Base-by-base conservation (phyloP, 331 rosid species). In the Stylosanthes scabra region DNA sequence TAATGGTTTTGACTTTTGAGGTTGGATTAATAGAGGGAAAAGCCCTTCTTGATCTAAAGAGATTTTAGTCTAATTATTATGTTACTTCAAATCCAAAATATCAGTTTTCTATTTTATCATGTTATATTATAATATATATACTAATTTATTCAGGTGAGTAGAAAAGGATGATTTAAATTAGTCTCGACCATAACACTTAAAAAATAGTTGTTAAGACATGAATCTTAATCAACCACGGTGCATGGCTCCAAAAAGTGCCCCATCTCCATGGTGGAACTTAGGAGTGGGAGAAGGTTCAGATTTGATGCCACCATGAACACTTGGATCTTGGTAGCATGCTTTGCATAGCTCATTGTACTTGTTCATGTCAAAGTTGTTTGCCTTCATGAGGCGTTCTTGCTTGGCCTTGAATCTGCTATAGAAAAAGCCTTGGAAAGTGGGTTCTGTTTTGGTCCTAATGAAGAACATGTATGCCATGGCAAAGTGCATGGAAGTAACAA, bases 351-450 rank as follows among this genome's bases (percentile, higher is more conserved):
- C 71, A 20, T 77, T 78, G 71, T 88, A 91, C 66, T 66, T 84
- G 0, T 49, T 6, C 4, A 83, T 5, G 52, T 95, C 92, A 9
- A 95, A 95, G 7, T 79, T 80, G 4, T 77, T 34, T 9, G 56
- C 37, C 70, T 70, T 76, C 97, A 92, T 87, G 13, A 95, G 91
- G 9, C 82, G 81, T 14, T 61, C 67, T 56, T 87, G 97, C 67
- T 85, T 92, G 46, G 74, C 68, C 45, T 0, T 58, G 34, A 95
- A 90, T 1, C 98, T 82, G 11, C 89, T 83, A 9, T 63, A 50
- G 59, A 88, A 92, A 62, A 63, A 87, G 28, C 97, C 97, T 10
- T 87, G 82, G 63, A 95, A 95, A 0, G 88, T 75, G 54, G 98
- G 98, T 28, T 95, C 97, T 0, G 84, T 82, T 61, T 89, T 88